Evolutionary conservation across 2,329 filamentous ascomycete species (phyloP), one percentile per base, ranked within the genome.

Genomic region (Hymenoscyphus scutula): DNA sequence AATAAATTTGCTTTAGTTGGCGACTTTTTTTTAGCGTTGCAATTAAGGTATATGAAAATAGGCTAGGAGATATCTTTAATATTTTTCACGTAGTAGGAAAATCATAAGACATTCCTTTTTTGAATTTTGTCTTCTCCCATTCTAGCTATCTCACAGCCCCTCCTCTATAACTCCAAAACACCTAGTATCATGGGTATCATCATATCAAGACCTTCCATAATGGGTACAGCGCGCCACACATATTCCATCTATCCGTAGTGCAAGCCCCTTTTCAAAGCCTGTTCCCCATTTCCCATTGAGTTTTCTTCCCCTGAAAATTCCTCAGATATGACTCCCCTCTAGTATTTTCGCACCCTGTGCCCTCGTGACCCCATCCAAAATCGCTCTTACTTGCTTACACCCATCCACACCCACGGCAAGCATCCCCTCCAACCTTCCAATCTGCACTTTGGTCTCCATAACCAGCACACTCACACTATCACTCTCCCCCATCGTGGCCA

Each of bases 391-490:
- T 74, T 93, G 89, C 77, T 89, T 92, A 76, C 94, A 98, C 5
- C 93, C 95, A 74, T 97, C 93, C 56, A 97, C 87, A 0, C 90
- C 94, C 1, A 97, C 92, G 0, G 91, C 92, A 70, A 99, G 79
- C 93, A 99, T 96, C 1, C 90, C 90, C 78, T 99, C 94, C 64
- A 98, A 74, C 62, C 92, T 84, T 62, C 83, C 83, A 66, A 90
- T 85, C 76, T 96, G 90, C n/a, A 97, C 88, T 56, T 91, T 86
- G 60, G 89, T 95, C 81, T 98, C 95, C 82, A 96, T 90, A 13
- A 93, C 84, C 66, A 96, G 77, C 6, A 93, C 89, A 2, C 85
- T 87, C 1, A 98, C 88, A 70, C 87, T 88, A 73, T 94, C 91
- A 56, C 82, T 86, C 5, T 81, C 83, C 1, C 91, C 90, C 23